phyloP scores from a whole-genome alignment of 257 asterid species.

The Lantana camara region DNA sequence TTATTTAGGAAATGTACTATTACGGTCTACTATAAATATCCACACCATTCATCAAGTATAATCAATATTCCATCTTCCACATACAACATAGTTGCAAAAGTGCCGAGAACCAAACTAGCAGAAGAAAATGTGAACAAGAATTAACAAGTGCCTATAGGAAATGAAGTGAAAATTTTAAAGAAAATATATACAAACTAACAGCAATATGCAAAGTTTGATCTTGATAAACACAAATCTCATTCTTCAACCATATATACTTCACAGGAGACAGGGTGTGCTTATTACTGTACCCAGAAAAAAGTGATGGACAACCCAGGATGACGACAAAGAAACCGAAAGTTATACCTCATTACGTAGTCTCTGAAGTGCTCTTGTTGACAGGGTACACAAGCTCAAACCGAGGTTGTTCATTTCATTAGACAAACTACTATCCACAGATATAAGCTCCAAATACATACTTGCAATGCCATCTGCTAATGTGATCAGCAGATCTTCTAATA shows the following conservation, averaged over 20 bases:
- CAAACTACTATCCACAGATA: conserved; percentile 87
- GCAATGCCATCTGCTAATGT: conserved; percentile 90
- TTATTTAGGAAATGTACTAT: conserved; percentile 10
- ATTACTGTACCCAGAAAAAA: not conserved
- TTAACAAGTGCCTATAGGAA: not conserved
- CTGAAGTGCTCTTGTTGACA: conserved; percentile 66
- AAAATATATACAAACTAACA: not conserved
- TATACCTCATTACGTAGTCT: conserved; percentile 50
- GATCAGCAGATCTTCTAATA: conserved; percentile 87
- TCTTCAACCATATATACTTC: not conserved
- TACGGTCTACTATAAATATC: not conserved
- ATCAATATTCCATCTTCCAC: not conserved
- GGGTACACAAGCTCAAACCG: conserved; percentile 56
- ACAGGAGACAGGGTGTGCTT: not conserved
- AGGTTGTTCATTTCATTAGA: conserved; percentile 58
- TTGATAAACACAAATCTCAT: not conserved
- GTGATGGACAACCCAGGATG: not conserved
- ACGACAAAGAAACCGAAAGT: not conserved
- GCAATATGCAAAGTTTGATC: not conserved
- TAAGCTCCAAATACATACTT: conserved; percentile 92
- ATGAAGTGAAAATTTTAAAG: not conserved
- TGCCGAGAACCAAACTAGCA: not conserved
- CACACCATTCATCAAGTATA: not conserved
- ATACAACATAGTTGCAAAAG: not conserved
- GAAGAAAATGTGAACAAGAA: not conserved